phyloP scores from a whole-genome alignment of 2,329 filamentous ascomycete species.

The Alternaria brassicae region DNA sequence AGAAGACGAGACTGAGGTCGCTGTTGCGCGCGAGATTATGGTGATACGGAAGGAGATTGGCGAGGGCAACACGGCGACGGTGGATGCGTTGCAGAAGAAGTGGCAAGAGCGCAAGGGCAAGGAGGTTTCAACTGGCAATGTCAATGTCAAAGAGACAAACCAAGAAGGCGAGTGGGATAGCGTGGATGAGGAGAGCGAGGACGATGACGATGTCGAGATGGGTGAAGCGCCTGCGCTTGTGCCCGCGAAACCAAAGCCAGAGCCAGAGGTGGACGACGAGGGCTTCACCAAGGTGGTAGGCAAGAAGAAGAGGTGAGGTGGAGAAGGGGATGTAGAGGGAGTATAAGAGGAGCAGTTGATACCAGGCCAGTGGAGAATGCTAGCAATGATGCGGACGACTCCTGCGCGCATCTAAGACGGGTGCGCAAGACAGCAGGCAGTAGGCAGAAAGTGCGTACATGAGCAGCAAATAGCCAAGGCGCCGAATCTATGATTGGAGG shows the following conservation, averaged over 20 bases:
- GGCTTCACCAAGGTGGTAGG: conserved; percentile 54
- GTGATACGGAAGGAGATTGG: conserved; percentile 69
- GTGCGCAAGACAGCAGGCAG: neutral
- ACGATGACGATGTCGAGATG: conserved; percentile 51
- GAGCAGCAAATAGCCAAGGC: neutral
- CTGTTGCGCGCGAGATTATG: conserved; percentile 77
- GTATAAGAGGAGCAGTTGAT: neutral
- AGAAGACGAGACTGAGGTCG: conserved; percentile 83
- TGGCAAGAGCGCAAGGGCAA: conserved; percentile 69
- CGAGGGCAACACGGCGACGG: conserved; percentile 69
- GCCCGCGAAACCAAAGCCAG: conserved; percentile 42
- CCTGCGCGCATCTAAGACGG: neutral
- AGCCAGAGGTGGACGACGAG: conserved; percentile 52
- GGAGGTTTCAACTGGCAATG: conserved; percentile 56
- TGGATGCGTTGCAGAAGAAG: conserved; percentile 68
- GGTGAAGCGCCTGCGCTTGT: conserved; percentile 47
- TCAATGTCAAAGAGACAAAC: conserved; percentile 64
- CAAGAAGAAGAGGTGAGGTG: conserved; percentile 47
- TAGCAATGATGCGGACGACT: neutral
- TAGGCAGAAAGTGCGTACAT: neutral
- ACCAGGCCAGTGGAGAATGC: neutral
- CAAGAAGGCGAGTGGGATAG: conserved; percentile 53
- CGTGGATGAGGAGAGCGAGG: conserved; percentile 61
- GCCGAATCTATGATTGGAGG: too few species aligned
- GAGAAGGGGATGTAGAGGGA: neutral